phyloP scores from a whole-genome alignment of 1,284 basidiomycete genomes.

The Marasmius sp. region DNA sequence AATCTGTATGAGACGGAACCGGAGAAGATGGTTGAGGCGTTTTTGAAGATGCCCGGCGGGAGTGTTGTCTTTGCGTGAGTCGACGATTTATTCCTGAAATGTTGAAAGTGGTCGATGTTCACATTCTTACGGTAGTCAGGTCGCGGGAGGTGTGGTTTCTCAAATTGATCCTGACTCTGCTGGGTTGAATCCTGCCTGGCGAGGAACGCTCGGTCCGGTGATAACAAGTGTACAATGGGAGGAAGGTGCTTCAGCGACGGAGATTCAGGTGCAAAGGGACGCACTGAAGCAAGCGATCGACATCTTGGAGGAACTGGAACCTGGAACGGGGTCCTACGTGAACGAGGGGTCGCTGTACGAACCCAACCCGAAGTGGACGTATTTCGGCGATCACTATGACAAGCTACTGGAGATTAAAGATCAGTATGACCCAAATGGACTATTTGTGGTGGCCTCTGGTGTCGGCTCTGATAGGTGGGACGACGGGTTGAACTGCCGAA shows the following conservation, averaged over 20 bases:
- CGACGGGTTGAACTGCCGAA: conserved; percentile 7
- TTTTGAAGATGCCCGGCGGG: conserved; percentile 13
- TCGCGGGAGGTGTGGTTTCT: conserved; percentile 39
- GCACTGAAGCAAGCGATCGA: conserved; percentile 19
- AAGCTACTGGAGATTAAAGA: conserved; percentile 39
- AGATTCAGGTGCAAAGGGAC: conserved; percentile 21
- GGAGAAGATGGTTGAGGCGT: conserved; percentile 17
- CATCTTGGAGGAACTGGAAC: conserved; percentile 25
- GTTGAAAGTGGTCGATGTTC: background rate
- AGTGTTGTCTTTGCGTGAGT: conserved; percentile 5
- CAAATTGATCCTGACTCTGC: conserved; percentile 31
- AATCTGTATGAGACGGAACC: conserved; percentile 28
- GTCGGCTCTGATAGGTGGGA: conserved; percentile 43
- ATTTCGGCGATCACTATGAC: conserved; percentile 44
- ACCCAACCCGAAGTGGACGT: conserved; percentile 34
- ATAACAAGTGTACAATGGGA: conserved; percentile 27
- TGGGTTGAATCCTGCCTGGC: conserved; percentile 43
- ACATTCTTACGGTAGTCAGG: conserved; percentile 22
- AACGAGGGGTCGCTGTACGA: conserved; percentile 46
- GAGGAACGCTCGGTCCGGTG: conserved; percentile 32
- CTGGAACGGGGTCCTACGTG: conserved; percentile 36
- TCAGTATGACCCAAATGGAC: conserved; percentile 39
- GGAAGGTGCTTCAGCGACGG: conserved; percentile 26
- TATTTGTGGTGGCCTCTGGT: conserved; percentile 44
- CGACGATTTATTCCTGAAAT: conserved; percentile 6